These are phyloP conservation scores for Phytophthora tentaculata DNA, from an alignment of 352 stramenopile genomes.

Conservation along the genomic window DNA sequence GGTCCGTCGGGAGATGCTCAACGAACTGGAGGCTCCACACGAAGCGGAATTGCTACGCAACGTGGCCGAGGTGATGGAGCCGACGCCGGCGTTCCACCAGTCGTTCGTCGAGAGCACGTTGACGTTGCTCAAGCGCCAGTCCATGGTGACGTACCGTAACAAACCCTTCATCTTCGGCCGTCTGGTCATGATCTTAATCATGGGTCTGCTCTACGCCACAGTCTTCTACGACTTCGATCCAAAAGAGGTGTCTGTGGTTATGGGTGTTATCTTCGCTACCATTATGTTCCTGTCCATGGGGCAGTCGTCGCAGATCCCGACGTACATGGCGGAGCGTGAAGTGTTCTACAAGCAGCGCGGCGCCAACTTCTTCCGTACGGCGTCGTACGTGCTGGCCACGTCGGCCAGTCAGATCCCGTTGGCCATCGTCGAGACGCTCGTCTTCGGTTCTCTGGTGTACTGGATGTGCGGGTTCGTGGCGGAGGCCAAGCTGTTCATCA, in stretches of 20 bases:
- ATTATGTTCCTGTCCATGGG: slow-evolving; percentile 83
- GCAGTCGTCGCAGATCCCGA: slow-evolving; percentile 69
- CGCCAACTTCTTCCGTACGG: slow-evolving; percentile 74
- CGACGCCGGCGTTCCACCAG: slow-evolving; percentile 42
- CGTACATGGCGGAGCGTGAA: slow-evolving; percentile 57
- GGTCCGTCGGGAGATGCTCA: slow-evolving; percentile 19
- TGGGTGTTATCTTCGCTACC: slow-evolving; percentile 78
- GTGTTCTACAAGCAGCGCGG: slow-evolving; percentile 84
- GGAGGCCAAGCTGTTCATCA: not conserved
- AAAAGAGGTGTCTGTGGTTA: slow-evolving; percentile 45
- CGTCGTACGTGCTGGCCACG: slow-evolving; percentile 63
- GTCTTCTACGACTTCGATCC: slow-evolving; percentile 53
- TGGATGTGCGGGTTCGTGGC: not conserved
- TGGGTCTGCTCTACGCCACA: slow-evolving; percentile 48
- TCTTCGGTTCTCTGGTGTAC: not conserved
- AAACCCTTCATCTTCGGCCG: slow-evolving; percentile 46
- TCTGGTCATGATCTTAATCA: slow-evolving; percentile 45
- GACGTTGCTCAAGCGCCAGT: slow-evolving; percentile 47
- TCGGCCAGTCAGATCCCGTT: slow-evolving; percentile 13
- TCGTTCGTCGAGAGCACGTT: slow-evolving; percentile 30
- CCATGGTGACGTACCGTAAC: slow-evolving; percentile 66
- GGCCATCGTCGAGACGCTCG: not conserved
- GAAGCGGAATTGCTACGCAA: slow-evolving; percentile 17
- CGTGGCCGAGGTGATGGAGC: slow-evolving; percentile 25
- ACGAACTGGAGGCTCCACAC: slow-evolving; percentile 15